Conservation (phyloP, 1,284 basidiomycete genomes). For the Rhodofomes roseus region DNA sequence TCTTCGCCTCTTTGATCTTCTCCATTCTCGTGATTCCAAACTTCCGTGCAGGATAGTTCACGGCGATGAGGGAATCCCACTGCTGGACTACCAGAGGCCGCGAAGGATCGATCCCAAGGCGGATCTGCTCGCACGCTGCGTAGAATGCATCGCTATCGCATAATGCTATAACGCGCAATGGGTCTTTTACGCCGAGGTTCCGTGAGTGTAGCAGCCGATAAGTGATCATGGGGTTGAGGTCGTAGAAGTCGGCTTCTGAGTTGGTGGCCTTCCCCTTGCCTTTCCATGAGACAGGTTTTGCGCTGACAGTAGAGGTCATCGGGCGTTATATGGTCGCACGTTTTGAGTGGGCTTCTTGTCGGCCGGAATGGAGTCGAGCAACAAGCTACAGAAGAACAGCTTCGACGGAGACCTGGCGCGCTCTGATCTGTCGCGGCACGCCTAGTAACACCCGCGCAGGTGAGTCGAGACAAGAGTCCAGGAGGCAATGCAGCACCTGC, state of each 20-base stretch:
- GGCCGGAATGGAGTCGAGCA: no score
- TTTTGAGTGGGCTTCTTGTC: not conserved
- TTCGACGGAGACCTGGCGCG: no score
- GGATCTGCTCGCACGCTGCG: conserved; percentile 86
- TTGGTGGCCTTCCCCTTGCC: conserved; percentile 46
- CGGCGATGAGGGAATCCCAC: conserved; percentile 89
- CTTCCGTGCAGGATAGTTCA: conserved; percentile 92
- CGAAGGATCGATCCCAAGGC: conserved; percentile 70
- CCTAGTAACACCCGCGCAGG: no score
- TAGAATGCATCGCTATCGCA: conserved; percentile 95
- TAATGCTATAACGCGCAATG: conserved; percentile 78
- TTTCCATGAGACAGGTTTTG: conserved; percentile 31
- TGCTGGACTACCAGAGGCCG: conserved; percentile 89
- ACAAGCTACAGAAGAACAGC: no score
- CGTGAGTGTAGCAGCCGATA: conserved; percentile 69
- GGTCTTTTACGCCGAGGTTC: conserved; percentile 63
- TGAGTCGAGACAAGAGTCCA: no score
- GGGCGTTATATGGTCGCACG: not conserved
- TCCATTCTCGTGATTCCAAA: conserved; percentile 87
- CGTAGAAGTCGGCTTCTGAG: conserved; percentile 40
- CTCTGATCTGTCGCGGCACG: no score
- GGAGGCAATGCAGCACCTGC: no score
- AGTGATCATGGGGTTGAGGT: conserved; percentile 63
- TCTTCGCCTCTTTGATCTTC: conserved; percentile 76
- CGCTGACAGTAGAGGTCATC: not conserved